Percentiles rank a stretch among this genome's conserved stretches.
Evolutionary conservation across 352 stramenopile genomes (phyloP).

Genomic region (Pythium plurisporium): DNA sequence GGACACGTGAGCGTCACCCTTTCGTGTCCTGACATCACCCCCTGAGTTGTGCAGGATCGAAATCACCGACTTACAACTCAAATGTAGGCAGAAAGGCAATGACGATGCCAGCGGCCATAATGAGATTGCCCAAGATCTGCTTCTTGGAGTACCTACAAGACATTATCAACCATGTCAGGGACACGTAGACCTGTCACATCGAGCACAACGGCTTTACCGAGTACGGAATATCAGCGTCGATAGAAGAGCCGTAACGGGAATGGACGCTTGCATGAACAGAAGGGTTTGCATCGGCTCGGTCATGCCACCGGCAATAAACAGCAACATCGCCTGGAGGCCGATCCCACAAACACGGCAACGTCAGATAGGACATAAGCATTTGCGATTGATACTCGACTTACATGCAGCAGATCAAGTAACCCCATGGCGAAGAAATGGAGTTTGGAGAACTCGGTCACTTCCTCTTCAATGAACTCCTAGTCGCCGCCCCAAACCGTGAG

Average conservation of each 20-base stretch:
- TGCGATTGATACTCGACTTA: too few species aligned
- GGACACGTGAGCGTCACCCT: not conserved
- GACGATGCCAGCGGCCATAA: conserved; percentile 64
- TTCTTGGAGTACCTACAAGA: conserved; percentile 55
- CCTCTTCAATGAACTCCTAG: conserved; percentile 82
- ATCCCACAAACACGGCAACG: not conserved
- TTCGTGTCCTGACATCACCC: too few species aligned
- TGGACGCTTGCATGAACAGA: conserved; percentile 80
- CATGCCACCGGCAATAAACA: conserved; percentile 79
- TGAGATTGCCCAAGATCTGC: conserved; percentile 66
- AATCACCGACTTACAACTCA: conserved; percentile 47
- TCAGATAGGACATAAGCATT: too few species aligned
- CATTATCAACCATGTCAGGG: too few species aligned
- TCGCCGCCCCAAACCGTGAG: not conserved
- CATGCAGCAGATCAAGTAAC: conserved; percentile 75
- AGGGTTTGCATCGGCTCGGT: conserved; percentile 83
- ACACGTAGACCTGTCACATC: too few species aligned
- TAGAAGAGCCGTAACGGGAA: conserved; percentile 64
- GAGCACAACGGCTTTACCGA: too few species aligned
- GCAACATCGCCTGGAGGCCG: conserved; percentile 55
- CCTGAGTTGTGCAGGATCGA: not conserved
- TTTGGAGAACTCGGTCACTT: conserved; percentile 83
- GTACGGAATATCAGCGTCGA: conserved; percentile 52
- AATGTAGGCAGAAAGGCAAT: conserved; percentile 73
- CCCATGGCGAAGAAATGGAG: conserved; percentile 86